These are phyloP conservation scores for Termitomyces sp. DNA, from an alignment of 768 basidiomycete species.

Conservation along the genomic window DNA sequence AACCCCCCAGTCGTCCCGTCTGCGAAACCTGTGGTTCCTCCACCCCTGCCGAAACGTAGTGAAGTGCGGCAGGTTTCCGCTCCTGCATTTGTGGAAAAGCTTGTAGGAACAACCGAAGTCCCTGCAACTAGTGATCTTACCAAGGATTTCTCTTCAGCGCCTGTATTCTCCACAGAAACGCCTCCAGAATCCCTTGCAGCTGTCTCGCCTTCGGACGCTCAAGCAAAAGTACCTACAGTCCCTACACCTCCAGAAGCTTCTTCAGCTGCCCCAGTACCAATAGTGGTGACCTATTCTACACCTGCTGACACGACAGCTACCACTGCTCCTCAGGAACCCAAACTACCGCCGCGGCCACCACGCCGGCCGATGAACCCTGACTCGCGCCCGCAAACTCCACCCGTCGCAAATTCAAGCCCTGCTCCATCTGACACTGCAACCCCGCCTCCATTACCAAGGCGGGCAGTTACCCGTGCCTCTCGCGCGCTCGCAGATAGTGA, in stretches of 20 bases:
- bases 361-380: conserved; percentile 27
- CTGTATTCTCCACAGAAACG: not conserved
- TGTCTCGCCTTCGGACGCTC: not conserved
- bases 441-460: conserved; percentile 59
- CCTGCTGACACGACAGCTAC: not conserved
- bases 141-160: not conserved
- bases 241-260: not conserved
- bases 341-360: conserved; percentile 13
- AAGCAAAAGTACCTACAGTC: not conserved
- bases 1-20: conserved; percentile 19
- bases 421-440: conserved; percentile 17
- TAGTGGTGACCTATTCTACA: not conserved
- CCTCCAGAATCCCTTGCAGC: not conserved
- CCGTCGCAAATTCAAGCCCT: conserved; percentile 4
- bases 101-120: not conserved
- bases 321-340: conserved; percentile 3
- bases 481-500: conserved; percentile 20
- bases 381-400: conserved; percentile 37
- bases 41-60: conserved; percentile 48
- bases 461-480: conserved; percentile 52
- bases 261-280: not conserved
- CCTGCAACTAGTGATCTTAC: not conserved
- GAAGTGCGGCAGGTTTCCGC: conserved; percentile 24
- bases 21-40: conserved; percentile 25
- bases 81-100: not conserved